Evolutionary conservation across 805 yeast genomes (phyloP), one percentile per base, ranked within the genome.

Genomic region (Ogataea nitratoaversa): DNA sequence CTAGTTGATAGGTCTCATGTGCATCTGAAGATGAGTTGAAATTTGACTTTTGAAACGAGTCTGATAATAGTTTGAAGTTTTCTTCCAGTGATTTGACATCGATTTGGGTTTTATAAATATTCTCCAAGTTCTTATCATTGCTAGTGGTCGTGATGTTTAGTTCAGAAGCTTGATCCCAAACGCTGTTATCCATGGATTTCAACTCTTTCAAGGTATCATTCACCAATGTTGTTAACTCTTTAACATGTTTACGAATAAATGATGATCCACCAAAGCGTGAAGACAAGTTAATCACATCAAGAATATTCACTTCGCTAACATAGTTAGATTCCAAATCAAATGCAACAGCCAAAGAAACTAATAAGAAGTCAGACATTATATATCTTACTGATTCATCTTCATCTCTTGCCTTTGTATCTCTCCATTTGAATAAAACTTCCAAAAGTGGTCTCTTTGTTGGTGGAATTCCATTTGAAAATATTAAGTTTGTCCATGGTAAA

Each of bases 361-460:
- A 56, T 12, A 82, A 59, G 51, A 83, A 93, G 54, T 87, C 89
- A 5, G 95, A 78, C 91, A 90, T 82, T 13, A 93, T 70, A 53
- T 68, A 91, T 44, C 95, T 69, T 2, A 83, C 78, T 2, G 95
- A 84, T 63, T 93, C 99, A 59, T 93, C 99, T 34, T 76, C 72
- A 29, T 66, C 50, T 48, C 95, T 72, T 2, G 97, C 98, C 27
- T 74, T 55, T 1, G 44, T 37, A 58, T 93, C 98, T 60, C 99
- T 76, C 97, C 97, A 93, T 32, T 76, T 69, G 51, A 75, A 86
- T 16, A 93, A 65, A 0, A 65, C 76, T 45, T 71, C 77, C 14
- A 86, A 70, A 6, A 88, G 57, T 0, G 72, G 73, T 37, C 74
- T 72, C 43, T 72, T 78, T 20, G 74, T 65, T 1, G 58, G 45